Base-by-base conservation (phyloP, 768 basidiomycete species). In the Mycena galericulata region DNA sequence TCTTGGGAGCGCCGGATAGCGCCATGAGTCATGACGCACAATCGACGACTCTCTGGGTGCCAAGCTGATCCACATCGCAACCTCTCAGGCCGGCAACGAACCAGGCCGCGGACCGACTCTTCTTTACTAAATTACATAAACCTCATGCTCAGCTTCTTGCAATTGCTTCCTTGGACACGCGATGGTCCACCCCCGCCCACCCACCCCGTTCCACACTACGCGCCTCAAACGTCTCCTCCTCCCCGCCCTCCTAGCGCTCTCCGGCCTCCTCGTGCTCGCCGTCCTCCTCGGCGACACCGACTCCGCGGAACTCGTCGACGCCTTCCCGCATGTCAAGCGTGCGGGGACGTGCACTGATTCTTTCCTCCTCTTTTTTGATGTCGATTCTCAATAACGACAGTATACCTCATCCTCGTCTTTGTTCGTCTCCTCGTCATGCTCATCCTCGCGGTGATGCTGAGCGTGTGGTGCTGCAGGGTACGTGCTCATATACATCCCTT, bases 401-500 rank as follows among this genome's bases (percentile, higher is more conserved):
- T 88, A 20, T 91, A 90, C 72, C 81, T 91, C 30, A 88, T 91
- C 38, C 79, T 91, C 38, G 72, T 90, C n/a, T 87, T 91, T 74
- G 89, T 91, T 10, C 90, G 90, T 2, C 76, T 91, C 5, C 71
- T 88, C 41, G 75, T 91, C 0, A 87, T 90, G 1, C 32, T 91
- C 10, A 74, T 89, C 10, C 81, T 86, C 1, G 89, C 68, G 0
- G 76, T 92, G 56, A 87, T 88, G 82, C 83, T 91, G 20, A 87
- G 86, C 68, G 87, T 84, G 22, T 92, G 90, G 86, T 92, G 90
- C 70, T 92, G 90, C 77, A 79, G 81, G 87, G 90, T 84, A 70
- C 45, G 76, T 34, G 29, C 20, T 55, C 26, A 40, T 30, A 30
- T 10, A 22, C 40, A 20, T 26, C 46, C 60, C n/a, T 43, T 20